Base-by-base conservation (phyloP, 257 asterid genomes). In the Nicotiana otophora region DNA sequence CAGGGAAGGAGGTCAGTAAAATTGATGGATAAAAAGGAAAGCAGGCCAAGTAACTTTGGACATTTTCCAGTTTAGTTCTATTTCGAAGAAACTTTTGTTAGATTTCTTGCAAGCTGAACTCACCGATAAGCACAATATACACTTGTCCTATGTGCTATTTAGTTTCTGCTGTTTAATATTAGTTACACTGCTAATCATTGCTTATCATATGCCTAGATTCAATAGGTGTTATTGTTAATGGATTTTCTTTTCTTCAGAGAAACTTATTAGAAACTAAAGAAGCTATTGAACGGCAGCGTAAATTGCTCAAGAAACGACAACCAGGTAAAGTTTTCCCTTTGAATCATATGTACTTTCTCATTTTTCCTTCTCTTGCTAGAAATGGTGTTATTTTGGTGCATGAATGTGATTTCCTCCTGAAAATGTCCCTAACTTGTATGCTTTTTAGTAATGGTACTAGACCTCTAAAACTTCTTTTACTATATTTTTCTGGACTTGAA, bases 231-330 rank as follows among this genome's bases (percentile, higher is more conserved):
- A 81, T 42, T 64, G 46, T 31, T 83, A 70, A 46, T 42, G 53
- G 65, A 63, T 68, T n/a, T 30, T 66, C 31, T 78, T 14, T 57
- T 84, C 34, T 51, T 11, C 89, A 96, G 98, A 92, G 89, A 86
- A 91, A 88, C 86, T 88, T 96, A 88, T 63, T 94, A 89, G 98
- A 96, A 89, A 87, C 81, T 83, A 96, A 96, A 87, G 99, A 96
- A 89, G 93, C 95, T 68, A 82, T 94, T 88, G 99, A 96, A 81
- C 94, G 99, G 90, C 98, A 93, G 91, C 87, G 98, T 81, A 96
- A 93, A 90, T 91, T 88, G 39, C 90, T 92, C 78, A 96, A 94
- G 92, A 96, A 94, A 89, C 94, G 97, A 62, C 98, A 92, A 81
- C 57, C 95, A 74, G 98, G 98, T 93, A 82, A 86, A 75, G 65